Conservation (phyloP, 129 eudicot genomes). For the Oenanthe sinensis region DNA sequence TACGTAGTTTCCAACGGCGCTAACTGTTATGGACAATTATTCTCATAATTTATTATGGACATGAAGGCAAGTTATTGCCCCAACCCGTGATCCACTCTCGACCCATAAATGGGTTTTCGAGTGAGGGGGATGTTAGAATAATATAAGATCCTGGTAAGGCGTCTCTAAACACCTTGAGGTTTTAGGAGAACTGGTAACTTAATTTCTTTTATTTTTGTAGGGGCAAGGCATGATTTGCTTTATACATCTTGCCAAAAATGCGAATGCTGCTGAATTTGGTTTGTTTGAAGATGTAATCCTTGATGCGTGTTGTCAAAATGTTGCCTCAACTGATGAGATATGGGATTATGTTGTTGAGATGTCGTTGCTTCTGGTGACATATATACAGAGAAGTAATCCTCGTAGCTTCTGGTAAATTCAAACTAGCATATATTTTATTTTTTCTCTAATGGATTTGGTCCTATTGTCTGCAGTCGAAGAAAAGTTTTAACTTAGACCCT, state of each 20-base stretch:
- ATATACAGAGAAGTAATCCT: slow-evolving; percentile 63
- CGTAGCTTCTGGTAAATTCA: slow-evolving; percentile 71
- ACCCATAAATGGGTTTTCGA: too few species aligned
- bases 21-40: neutral
- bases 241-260: slow-evolving; percentile 71
- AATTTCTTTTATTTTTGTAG: slow-evolving; percentile 20
- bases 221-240: slow-evolving; percentile 79
- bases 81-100: too few species aligned
- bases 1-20: neutral
- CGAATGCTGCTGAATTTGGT: slow-evolving; percentile 49
- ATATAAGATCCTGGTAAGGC: too few species aligned
- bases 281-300: slow-evolving; percentile 72
- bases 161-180: too few species aligned
- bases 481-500: neutral
- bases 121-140: too few species aligned
- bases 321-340: slow-evolving; percentile 77
- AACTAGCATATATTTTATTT: neutral
- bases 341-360: slow-evolving; percentile 86
- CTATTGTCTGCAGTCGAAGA: neutral
- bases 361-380: slow-evolving; percentile 75
- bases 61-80: too few species aligned
- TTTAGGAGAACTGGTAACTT: too few species aligned
- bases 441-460: neutral
- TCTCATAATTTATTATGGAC: too few species aligned
- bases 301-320: slow-evolving; percentile 83